These are phyloP conservation scores for Syncephalastrum contaminatum DNA, from an alignment of 371 early-diverging fungal genomes.

Conservation along the genomic window DNA sequence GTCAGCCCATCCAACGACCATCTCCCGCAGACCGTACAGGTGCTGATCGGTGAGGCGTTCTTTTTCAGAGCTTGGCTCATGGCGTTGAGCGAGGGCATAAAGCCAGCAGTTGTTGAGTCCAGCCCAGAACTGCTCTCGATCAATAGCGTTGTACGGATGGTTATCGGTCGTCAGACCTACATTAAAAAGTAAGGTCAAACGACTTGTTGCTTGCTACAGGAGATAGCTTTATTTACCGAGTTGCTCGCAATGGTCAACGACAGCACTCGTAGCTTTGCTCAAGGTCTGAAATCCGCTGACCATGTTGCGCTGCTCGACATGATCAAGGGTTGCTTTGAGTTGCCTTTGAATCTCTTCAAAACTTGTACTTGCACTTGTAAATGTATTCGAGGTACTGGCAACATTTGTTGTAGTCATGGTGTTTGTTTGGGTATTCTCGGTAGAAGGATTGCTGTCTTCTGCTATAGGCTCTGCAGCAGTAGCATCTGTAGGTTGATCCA, in stretches of 20 bases:
- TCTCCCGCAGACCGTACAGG: conserved; percentile 60
- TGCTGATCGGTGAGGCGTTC: conserved; percentile 61
- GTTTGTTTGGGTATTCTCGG: too few relatives aligned
- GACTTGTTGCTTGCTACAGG: neutral
- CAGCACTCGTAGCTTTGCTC: conserved; percentile 67
- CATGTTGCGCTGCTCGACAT: conserved; percentile 63
- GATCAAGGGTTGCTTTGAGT: conserved; percentile 69
- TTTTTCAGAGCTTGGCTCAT: conserved; percentile 54
- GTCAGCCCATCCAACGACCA: conserved; percentile 74
- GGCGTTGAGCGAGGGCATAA: conserved; percentile 67
- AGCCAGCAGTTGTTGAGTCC: conserved; percentile 82
- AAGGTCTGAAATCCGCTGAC: conserved; percentile 75
- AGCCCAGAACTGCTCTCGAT: conserved; percentile 75
- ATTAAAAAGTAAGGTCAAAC: neutral
- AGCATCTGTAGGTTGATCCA: too few relatives aligned
- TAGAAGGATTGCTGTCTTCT: too few relatives aligned
- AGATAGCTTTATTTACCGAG: conserved; percentile 50
- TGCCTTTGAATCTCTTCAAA: conserved; percentile 72
- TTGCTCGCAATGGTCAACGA: conserved; percentile 71
- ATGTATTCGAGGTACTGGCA: neutral
- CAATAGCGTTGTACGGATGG: conserved; percentile 51
- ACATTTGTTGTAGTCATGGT: neutral
- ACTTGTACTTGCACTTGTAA: conserved; percentile 20
- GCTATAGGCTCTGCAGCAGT: too few relatives aligned
- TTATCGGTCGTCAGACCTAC: conserved; percentile 55